Evolutionary conservation across 495 filamentous ascomycete genomes (phyloP).

Genomic region (Neurospora tetrasperma): DNA sequence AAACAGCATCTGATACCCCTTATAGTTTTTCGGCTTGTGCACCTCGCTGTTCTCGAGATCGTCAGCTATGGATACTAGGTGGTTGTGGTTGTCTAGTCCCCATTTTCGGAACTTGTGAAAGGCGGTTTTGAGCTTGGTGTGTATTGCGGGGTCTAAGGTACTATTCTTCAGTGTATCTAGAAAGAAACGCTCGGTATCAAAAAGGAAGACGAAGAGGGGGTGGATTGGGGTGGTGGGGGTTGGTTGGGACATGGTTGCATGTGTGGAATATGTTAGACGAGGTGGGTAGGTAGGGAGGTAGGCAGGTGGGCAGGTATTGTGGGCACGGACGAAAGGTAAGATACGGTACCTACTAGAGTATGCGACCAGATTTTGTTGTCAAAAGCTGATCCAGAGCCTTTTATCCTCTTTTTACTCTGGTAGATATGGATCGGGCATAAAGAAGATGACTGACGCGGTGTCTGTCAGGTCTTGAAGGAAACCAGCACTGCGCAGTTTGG

Average conservation of each 20-base stretch:
- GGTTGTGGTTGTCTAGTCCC: background rate
- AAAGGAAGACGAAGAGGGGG: background rate
- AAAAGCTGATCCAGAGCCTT: background rate
- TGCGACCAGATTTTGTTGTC: background rate
- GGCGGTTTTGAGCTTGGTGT: background rate
- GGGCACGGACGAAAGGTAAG: background rate
- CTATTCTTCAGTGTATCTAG: background rate
- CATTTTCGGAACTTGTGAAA: background rate
- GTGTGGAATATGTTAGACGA: background rate
- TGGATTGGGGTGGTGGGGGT: background rate
- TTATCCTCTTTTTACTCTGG: background rate
- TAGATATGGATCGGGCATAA: background rate
- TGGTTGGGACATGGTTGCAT: background rate
- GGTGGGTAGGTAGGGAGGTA: background rate
- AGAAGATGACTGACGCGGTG: background rate
- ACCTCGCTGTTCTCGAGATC: background rate
- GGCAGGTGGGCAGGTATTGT: too few relatives aligned
- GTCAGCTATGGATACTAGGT: background rate
- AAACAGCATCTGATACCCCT: background rate
- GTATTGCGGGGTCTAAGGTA: background rate
- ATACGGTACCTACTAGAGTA: too few relatives aligned
- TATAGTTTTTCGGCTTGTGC: background rate
- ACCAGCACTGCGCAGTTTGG: background rate
- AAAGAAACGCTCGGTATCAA: background rate
- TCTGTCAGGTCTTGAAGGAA: background rate